Conservation (phyloP, 768 basidiomycete species). For the Exsudoporus frostii region DNA sequence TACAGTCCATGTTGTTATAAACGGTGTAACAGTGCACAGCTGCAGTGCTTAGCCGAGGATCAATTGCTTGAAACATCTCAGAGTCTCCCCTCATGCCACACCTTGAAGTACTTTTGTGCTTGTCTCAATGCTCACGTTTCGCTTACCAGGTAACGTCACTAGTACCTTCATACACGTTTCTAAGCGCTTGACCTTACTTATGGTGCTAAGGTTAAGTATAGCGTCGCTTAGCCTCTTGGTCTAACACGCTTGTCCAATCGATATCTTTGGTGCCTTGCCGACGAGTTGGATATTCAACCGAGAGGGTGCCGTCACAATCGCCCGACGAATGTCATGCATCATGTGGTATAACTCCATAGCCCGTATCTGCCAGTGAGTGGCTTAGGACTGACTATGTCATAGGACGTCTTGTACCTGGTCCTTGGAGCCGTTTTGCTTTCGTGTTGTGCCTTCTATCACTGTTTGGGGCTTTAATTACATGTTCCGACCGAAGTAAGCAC, state of each 20-base stretch:
- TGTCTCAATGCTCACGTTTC: constrained; percentile 13
- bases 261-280: neutral
- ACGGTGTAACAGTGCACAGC: neutral
- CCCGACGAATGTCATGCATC: too few species aligned
- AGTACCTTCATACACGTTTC: neutral
- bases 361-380: neutral
- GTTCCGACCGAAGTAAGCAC: neutral
- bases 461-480: neutral
- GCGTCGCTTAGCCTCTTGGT: too few species aligned
- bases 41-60: neutral
- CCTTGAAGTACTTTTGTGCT: too few species aligned
- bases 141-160: constrained; percentile 16
- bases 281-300: neutral
- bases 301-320: neutral
- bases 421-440: neutral
- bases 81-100: neutral
- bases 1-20: neutral
- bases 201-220: too few species aligned
- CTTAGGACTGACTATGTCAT: neutral
- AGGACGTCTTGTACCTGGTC: neutral
- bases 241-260: neutral
- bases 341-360: neutral
- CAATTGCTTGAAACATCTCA: constrained; percentile 16
- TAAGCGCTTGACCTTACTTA: too few species aligned
- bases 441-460: neutral